Conservation (phyloP, 352 stramenopile genomes). For the Globisporangium cystogenes region DNA sequence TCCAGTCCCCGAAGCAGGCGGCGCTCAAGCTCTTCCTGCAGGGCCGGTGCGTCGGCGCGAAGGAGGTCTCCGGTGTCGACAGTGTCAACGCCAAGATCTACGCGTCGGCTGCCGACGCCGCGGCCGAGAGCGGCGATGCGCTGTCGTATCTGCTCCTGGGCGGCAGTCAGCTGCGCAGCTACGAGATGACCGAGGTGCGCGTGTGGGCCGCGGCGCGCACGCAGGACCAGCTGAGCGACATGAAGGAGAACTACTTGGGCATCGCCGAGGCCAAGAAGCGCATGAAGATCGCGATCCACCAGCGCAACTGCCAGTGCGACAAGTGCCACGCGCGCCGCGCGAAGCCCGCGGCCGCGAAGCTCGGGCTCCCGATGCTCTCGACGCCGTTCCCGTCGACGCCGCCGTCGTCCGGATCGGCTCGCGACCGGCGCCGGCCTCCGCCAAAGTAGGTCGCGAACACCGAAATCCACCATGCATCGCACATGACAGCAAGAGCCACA, state of each 20-base stretch:
- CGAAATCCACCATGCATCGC: not conserved
- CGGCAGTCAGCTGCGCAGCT: constrained; percentile 40
- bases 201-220: constrained; percentile 69
- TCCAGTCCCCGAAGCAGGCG: constrained; percentile 39
- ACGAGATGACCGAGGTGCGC: constrained; percentile 73
- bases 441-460: constrained; percentile 4
- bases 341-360: constrained; percentile 22
- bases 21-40: constrained; percentile 59
- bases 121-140: not conserved
- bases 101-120: not conserved
- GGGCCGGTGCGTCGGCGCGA: constrained; percentile 41
- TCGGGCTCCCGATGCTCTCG: constrained; percentile 19
- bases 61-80: constrained; percentile 33
- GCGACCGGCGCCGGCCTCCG: constrained; percentile 35
- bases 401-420: constrained; percentile 20
- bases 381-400: constrained; percentile 40
- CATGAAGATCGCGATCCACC: constrained; percentile 83
- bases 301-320: constrained; percentile 75
- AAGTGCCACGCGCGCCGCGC: constrained; percentile 63
- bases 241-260: constrained; percentile 86
- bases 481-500: not conserved
- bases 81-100: constrained; percentile 18
- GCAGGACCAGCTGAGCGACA: constrained; percentile 69
- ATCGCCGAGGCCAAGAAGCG: constrained; percentile 74
- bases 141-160: constrained; percentile 37